Evolutionary conservation across 768 basidiomycete genomes (phyloP), one percentile per base, ranked within the genome.

Genomic region (Mycena galericulata): DNA sequence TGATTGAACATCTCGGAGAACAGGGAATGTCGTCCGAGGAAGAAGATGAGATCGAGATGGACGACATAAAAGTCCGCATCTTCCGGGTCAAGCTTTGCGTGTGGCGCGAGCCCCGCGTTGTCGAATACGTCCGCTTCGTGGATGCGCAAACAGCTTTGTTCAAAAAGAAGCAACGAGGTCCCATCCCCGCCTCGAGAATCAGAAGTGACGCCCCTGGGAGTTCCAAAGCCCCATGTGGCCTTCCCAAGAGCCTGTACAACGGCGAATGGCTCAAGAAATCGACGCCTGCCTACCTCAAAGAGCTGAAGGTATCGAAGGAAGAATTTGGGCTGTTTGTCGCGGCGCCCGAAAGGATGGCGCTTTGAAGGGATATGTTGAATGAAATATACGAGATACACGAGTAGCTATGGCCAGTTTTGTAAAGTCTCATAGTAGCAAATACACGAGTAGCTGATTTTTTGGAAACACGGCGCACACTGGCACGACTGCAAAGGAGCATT

Each of bases 11-110:
- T 61, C 64, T 65, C 38, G 59, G 54, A 49, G 46, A 32, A 43
- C 34, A 55, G 36, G 68, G 68, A 32, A 70, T 70, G 68, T 70
- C 68, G 36, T 59, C 57, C 18, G 68, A 70, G 59, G 68, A 70
- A 43, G 63, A 65, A 61, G 54, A 46, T 26, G 51, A 57, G 41
- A 20, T 61, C 20, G 40, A 59, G 36, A 59, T 61, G 46, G 45
- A 65, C 17, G 54, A 56, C 36, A 7, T 29, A 6, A 65, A 50
- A 34, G 38, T 65, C 36, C 15, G 5, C 9, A 15, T 56, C 17
- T 70, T 36, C 59, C 40, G 26, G 36, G 58, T 70, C 53, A 65
- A 56, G 38, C 14, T 70, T 34, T 70, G 62, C 45, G 22, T 64
- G 55, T 68, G 67, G 67, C 62, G 62, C 32, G 67, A 63, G 67